A percentile compares a stretch with the other conserved stretches of the same genome.
These are phyloP conservation scores for Phytophthora agathidicida DNA, from an alignment of 352 stramenopile species.

Conservation along the genomic window DNA sequence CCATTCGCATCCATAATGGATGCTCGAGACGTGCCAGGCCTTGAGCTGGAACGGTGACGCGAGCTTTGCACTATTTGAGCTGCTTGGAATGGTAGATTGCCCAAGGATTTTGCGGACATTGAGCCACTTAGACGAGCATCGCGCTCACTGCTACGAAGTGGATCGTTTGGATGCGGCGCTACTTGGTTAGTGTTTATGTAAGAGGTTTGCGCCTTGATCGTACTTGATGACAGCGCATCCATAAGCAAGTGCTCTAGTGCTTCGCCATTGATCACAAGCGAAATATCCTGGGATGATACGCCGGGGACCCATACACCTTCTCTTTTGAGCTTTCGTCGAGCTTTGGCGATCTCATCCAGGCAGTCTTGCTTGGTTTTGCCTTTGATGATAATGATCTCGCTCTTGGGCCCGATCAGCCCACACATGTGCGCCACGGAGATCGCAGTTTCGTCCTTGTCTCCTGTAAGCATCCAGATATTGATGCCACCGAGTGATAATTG, in stretches of 20 bases:
- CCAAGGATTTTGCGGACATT: slow-evolving; percentile 57
- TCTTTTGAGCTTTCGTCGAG: slow-evolving; percentile 72
- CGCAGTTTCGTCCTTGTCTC: slow-evolving; percentile 99
- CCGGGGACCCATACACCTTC: slow-evolving; percentile 83
- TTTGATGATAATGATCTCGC: slow-evolving; percentile 86
- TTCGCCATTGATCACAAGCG: slow-evolving; percentile 85
- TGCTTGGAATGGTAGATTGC: slow-evolving; percentile 41
- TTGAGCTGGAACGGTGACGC: slow-evolving; percentile 35
- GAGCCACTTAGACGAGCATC: slow-evolving; percentile 39
- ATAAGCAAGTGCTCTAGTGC: slow-evolving; percentile 74
- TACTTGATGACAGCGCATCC: slow-evolving; percentile 34
- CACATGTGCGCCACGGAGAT: slow-evolving; percentile 99
- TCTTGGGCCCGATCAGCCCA: slow-evolving; percentile 85
- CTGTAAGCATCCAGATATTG: slow-evolving; percentile 99
- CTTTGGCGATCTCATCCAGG: slow-evolving; percentile 81
- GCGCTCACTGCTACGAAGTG: slow-evolving; percentile 14
- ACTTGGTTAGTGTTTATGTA: slow-evolving; percentile 26
- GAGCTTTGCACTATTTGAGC: slow-evolving; percentile 20
- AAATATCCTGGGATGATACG: slow-evolving; percentile 73
- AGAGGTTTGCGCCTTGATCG: slow-evolving; percentile 20
- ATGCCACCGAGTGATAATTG: slow-evolving; percentile 95
- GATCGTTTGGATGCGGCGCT: slow-evolving; percentile 14
- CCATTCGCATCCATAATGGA: slow-evolving; percentile 31
- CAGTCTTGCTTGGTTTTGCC: slow-evolving; percentile 81
- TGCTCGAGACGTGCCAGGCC: slow-evolving; percentile 37